phyloP scores from a whole-genome alignment of 441 rosid genomes.

The Cnidoscolus chayamansa region DNA sequence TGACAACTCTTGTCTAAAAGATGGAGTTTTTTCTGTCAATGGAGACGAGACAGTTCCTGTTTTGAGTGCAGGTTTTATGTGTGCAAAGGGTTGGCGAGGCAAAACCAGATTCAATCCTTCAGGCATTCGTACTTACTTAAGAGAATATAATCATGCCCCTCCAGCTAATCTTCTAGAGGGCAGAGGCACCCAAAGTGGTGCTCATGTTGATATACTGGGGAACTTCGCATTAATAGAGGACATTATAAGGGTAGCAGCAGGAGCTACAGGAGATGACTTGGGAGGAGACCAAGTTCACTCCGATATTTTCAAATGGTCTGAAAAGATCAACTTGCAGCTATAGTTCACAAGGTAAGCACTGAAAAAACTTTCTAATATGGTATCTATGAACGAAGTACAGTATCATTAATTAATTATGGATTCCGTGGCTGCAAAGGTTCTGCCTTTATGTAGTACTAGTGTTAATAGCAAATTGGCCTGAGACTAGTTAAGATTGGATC shows the following conservation, averaged over 20 bases:
- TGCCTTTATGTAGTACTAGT: not conserved
- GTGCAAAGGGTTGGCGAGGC: constrained; percentile 97
- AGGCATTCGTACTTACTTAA: constrained; percentile 56
- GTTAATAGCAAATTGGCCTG: not conserved
- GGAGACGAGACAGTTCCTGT: constrained; percentile 95
- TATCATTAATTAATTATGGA: too few relatives aligned
- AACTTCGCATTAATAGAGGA: constrained; percentile 90
- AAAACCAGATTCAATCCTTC: constrained; percentile 89
- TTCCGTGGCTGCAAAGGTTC: not conserved
- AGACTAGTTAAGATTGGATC: not conserved
- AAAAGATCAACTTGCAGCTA: constrained; percentile 60
- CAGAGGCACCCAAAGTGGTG: constrained; percentile 84
- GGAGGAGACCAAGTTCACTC: constrained; percentile 81
- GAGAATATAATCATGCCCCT: constrained; percentile 82
- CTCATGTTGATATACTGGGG: constrained; percentile 94
- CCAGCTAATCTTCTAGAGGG: constrained; percentile 86
- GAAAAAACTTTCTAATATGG: not conserved
- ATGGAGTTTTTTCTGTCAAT: constrained; percentile 72
- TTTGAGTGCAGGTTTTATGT: constrained; percentile 86
- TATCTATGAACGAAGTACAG: not conserved
- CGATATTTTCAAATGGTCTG: constrained; percentile 74
- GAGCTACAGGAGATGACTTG: constrained; percentile 69
- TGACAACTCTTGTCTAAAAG: constrained; percentile 65
- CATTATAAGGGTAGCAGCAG: constrained; percentile 76
- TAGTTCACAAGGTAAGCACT: constrained; percentile 20